Evolutionary conservation across 177 flowering plant species (phyloP), one percentile per base, ranked within the genome.

Genomic region (Vitis hybrid): DNA sequence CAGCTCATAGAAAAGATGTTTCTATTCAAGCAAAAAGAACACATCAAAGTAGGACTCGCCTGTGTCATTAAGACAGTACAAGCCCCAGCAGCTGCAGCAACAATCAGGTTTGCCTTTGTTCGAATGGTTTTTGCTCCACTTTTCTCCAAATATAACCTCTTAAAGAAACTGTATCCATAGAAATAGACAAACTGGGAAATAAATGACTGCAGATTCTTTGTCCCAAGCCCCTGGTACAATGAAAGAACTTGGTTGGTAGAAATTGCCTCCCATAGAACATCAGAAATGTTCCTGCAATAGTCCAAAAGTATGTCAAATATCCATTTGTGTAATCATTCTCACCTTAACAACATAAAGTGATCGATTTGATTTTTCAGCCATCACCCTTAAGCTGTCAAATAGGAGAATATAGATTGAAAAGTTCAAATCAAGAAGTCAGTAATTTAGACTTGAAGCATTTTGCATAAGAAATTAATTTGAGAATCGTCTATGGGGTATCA

Each of bases 61-160:
- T 89, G 93, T 60, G 84, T 89, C 7, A 83, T 72, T 45, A 86
- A 52, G 55, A 74, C 82, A 68, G 86, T 87, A 70, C 85, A 87
- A 59, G 88, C 90, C 57, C 91, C 93, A 65, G 93, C 88, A 69
- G 84, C 93, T 31, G 88, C 91, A 70, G 93, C 93, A 76, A 87
- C 57, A 57, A 87, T 50, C 81, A 87, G 75, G 75, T 89, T 89
- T 61, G 91, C 88, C 52, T 73, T 75, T 11, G 91, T 87, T 73
- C 87, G 88, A 60, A 87, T 75, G 45, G 83, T 86, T 77, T 86
- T 87, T 5, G 57, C 55, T 69, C 85, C 83, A 76, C 68, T 83
- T 74, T 70, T 85, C 77, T 74, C 66, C 68, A 87, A 58, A 75
- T 87, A 87, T 45, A 89, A 69, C 75, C 80, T 82, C 78, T 83